Percentiles rank a stretch among this genome's conserved stretches.
These are phyloP conservation scores for Truncatella angustata DNA, from an alignment of 2,329 filamentous ascomycete genomes.

Conservation along the genomic window DNA sequence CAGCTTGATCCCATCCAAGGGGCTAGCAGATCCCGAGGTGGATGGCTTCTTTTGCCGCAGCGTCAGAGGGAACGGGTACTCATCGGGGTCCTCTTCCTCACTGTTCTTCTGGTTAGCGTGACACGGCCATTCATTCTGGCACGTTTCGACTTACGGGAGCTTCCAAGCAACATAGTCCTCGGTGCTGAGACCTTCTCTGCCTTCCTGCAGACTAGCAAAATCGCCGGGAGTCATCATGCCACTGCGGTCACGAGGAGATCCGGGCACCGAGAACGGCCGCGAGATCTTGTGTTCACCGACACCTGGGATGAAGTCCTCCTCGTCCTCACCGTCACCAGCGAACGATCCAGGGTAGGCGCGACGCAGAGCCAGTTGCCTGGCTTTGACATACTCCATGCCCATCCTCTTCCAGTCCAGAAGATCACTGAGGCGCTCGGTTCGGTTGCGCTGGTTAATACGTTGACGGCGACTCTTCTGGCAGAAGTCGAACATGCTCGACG, in stretches of 20 bases:
- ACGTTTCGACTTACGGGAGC: slow-evolving; percentile 72
- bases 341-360: slow-evolving; percentile 91
- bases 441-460: slow-evolving; percentile 97
- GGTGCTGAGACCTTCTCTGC: slow-evolving; percentile 85
- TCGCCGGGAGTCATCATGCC: slow-evolving; percentile 99
- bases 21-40: slow-evolving; percentile 34
- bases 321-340: slow-evolving; percentile 73
- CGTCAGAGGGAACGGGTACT: slow-evolving; percentile 60
- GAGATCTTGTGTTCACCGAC: slow-evolving; percentile 96
- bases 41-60: slow-evolving; percentile 48
- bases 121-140: not conserved
- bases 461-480: slow-evolving; percentile 90
- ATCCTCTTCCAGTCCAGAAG: slow-evolving; percentile 98
- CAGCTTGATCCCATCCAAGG: slow-evolving; percentile 39
- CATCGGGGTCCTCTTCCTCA: slow-evolving; percentile 89
- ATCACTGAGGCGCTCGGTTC: slow-evolving; percentile 92
- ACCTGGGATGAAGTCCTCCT: slow-evolving; percentile 86
- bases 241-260: slow-evolving; percentile 83
- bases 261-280: slow-evolving; percentile 88
- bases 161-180: slow-evolving; percentile 99
- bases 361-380: slow-evolving; percentile 84
- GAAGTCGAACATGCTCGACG: slow-evolving; percentile 92
- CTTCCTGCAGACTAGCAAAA: slow-evolving; percentile 94
- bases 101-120: slow-evolving; percentile 42
- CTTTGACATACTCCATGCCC: slow-evolving; percentile 99